Conservation (phyloP, 768 basidiomycete species). For the Suillus hirtellus region DNA sequence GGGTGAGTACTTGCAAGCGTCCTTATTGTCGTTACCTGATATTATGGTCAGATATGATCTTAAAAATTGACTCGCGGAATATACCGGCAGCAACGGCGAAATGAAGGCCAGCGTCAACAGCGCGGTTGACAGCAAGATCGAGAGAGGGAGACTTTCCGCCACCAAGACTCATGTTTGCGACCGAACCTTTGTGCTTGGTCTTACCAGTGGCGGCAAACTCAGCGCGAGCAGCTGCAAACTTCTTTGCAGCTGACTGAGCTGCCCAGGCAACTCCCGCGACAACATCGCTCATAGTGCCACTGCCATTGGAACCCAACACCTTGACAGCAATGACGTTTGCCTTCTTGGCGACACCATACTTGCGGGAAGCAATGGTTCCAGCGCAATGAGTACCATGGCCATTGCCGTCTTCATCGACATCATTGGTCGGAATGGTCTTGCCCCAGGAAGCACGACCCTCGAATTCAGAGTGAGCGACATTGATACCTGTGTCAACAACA, state of each 20-base stretch:
- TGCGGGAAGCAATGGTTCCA: conserved; percentile 90
- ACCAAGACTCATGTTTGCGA: conserved; percentile 97
- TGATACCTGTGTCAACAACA: conserved; percentile 88
- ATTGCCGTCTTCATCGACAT: conserved; percentile 88
- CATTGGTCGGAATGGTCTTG: conserved; percentile 82
- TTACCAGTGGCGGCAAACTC: conserved; percentile 74
- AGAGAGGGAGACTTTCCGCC: conserved; percentile 89
- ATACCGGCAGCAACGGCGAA: conserved; percentile 95
- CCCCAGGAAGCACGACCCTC: conserved; percentile 92
- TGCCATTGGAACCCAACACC: conserved; percentile 92
- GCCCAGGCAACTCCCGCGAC: conserved; percentile 88
- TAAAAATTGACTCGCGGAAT: conserved; percentile 23
- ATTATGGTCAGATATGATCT: neutral
- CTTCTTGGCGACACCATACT: conserved; percentile 95
- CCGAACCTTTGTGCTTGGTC: conserved; percentile 89
- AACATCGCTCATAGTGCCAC: conserved; percentile 94
- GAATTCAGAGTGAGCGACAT: conserved; percentile 81
- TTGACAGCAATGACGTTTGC: conserved; percentile 90
- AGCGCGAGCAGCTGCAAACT: conserved; percentile 58
- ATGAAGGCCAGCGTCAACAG: conserved; percentile 84
- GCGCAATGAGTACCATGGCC: conserved; percentile 97
- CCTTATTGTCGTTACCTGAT: conserved; percentile 76
- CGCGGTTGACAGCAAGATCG: conserved; percentile 82
- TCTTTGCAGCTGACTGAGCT: conserved; percentile 48
- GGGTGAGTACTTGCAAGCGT: conserved; percentile 93